Evolutionary conservation across 164 flowering plant genomes (phyloP), one percentile per base, ranked within the genome.

Genomic region (Protea cynaroides): DNA sequence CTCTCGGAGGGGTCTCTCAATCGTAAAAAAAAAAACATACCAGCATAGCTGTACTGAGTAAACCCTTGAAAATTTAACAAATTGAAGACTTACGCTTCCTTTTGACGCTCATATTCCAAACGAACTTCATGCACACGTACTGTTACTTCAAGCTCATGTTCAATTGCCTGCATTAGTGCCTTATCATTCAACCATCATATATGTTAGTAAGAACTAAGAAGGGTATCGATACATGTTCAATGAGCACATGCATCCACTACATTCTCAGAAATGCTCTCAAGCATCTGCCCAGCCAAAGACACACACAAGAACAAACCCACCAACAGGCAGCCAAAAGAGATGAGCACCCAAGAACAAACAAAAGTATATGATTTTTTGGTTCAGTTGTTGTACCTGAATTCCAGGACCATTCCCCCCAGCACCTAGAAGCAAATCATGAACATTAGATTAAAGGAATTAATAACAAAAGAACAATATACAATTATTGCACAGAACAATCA

Each of bases 41-140:
- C 34, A 29, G 5, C 34, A 29, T 29, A 29, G 34, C 34, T 29
- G 34, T 29, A 3, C 34, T 29, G 34, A 29, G 34, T 29, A 29
- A 29, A 29, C 34, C 4, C 34, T 29, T 29, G 34, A 29, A 29
- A 29, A 29, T 2, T 29, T 29, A 29, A 29, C 2, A 38, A 55
- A 38, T 12, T 4, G 50, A 58, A 24, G 10, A 74, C 94, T 80
- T 72, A 95, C 99, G 79, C 94, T 82, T 90, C 88, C 86, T 80
- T 90, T 76, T 92, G 97, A 12, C 89, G 84, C 67, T 84, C 97
- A 74, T 92, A 90, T 63, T 86, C 92, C 25, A 86, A 74, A 8
- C 97, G 96, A 1, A 92, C 98, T 82, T 92, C 99, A 78, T 92
- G 97, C 25, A 92, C 94, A 43, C 91, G 81, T 15, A 86, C 83